phyloP scores from a whole-genome alignment of 331 rosid species.

The Stylosanthes scabra region DNA sequence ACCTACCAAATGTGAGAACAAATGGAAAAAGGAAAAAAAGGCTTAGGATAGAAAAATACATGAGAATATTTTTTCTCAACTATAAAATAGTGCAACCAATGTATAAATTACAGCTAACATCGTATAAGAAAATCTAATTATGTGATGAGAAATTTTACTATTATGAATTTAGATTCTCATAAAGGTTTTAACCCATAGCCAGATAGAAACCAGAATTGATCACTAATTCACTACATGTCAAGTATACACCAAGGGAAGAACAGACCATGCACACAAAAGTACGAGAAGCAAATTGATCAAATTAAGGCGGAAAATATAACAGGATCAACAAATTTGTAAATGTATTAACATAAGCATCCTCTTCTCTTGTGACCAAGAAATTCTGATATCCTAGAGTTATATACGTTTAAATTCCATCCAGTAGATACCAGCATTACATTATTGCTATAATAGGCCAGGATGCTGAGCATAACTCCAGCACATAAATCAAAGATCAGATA shows the following conservation, averaged over 20 bases:
- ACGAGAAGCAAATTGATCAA: slow-evolving; percentile 20
- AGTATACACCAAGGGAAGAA: slow-evolving; percentile 21
- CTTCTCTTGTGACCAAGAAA: slow-evolving; percentile 13
- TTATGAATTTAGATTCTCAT: slow-evolving; percentile 13
- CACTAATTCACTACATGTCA: slow-evolving; percentile 12
- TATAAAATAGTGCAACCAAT: slow-evolving; percentile 13
- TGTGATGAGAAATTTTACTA: slow-evolving; percentile 6
- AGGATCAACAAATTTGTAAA: slow-evolving; percentile 1
- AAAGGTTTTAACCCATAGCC: slow-evolving; percentile 19
- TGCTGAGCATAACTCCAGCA: slow-evolving; percentile 17
- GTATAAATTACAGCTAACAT: slow-evolving; percentile 22
- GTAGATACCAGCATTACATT: neutral
- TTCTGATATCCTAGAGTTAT: slow-evolving; percentile 3
- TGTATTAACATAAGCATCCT: neutral
- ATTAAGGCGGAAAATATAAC: slow-evolving; percentile 4
- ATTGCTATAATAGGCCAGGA: neutral
- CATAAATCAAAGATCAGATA: slow-evolving; percentile 23
- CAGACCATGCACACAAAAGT: neutral
- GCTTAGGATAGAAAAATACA: neutral
- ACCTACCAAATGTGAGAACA: slow-evolving; percentile 58
- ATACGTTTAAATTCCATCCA: slow-evolving; percentile 9
- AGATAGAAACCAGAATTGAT: neutral
- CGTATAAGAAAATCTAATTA: slow-evolving; percentile 4
- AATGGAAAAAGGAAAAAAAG: slow-evolving; percentile 12
- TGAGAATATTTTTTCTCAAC: slow-evolving; percentile 9